These are phyloP conservation scores for Galium porrigens DNA, from an alignment of 305 asterid species.

Conservation along the genomic window DNA sequence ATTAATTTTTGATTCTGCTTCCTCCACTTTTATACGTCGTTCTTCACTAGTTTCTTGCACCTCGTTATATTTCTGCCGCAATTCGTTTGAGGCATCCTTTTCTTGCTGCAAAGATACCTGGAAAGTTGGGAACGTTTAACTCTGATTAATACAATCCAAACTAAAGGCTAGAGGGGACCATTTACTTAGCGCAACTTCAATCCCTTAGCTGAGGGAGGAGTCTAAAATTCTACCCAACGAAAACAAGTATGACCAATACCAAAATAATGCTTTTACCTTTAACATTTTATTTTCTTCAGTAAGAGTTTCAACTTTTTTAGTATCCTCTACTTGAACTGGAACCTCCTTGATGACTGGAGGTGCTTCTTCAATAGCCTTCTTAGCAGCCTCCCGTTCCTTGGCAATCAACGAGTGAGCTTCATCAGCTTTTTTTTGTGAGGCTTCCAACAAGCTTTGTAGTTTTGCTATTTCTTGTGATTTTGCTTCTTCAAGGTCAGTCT, in stretches of 20 bases:
- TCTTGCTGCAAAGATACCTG: slow-evolving; percentile 55
- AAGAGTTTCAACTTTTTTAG: slow-evolving; percentile 60
- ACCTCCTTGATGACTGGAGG: slow-evolving; percentile 88
- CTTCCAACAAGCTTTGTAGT: slow-evolving; percentile 52
- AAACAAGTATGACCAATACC: slow-evolving; percentile 4
- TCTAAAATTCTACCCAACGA: not conserved
- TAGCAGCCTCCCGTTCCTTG: slow-evolving; percentile 82
- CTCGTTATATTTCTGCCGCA: slow-evolving; percentile 47
- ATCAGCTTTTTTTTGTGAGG: slow-evolving; percentile 62
- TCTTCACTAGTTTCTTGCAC: slow-evolving; percentile 47
- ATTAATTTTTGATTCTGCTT: slow-evolving; percentile 50
- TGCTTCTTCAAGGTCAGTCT: slow-evolving; percentile 89
- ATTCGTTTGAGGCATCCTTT: slow-evolving; percentile 37
- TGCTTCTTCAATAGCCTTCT: slow-evolving; percentile 80
- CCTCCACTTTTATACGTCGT: slow-evolving; percentile 54
- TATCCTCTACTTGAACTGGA: slow-evolving; percentile 77
- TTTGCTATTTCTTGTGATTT: slow-evolving; percentile 65
- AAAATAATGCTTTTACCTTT: slow-evolving; percentile 38
- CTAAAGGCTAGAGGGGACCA: not conserved
- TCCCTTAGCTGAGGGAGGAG: slow-evolving; percentile 5
- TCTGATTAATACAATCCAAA: not conserved
- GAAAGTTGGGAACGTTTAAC: slow-evolving; percentile 12
- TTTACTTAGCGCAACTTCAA: not conserved
- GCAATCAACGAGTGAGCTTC: slow-evolving; percentile 52
- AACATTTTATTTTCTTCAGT: slow-evolving; percentile 51